phyloP scores from a whole-genome alignment of 352 stramenopile genomes.

The Phytophthora aleatoria region DNA sequence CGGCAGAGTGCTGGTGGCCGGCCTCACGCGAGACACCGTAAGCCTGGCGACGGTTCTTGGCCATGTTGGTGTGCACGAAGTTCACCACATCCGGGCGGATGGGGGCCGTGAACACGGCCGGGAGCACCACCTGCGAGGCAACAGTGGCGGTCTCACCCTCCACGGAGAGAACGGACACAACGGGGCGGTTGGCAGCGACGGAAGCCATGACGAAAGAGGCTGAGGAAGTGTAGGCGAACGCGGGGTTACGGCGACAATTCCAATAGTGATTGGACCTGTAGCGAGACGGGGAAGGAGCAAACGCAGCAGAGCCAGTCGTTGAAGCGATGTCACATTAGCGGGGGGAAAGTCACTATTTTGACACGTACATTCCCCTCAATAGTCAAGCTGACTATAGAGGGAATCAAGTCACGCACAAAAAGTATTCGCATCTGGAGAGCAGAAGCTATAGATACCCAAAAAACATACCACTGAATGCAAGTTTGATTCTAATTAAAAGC shows the following conservation, averaged over 20 bases:
- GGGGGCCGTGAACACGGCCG: slow-evolving; percentile 96
- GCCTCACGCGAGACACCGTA: slow-evolving; percentile 97
- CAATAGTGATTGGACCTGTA: slow-evolving; percentile 42
- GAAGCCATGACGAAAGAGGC: slow-evolving; percentile 66
- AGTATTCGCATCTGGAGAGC: no score
- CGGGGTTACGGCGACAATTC: slow-evolving; percentile 58
- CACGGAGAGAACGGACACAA: slow-evolving; percentile 95
- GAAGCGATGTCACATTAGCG: slow-evolving; percentile 1
- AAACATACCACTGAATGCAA: no score
- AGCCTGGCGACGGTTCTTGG: slow-evolving; percentile 99
- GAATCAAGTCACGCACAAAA: no score
- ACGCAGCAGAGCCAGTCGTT: slow-evolving; percentile 23
- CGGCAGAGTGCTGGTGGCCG: slow-evolving; percentile 96
- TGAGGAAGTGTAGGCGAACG: slow-evolving; percentile 57
- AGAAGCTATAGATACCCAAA: no score
- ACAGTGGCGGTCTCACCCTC: slow-evolving; percentile 84
- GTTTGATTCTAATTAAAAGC: not conserved
- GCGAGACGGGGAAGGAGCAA: not conserved
- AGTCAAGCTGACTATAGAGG: no score
- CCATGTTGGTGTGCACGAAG: slow-evolving; percentile 99
- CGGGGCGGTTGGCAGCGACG: slow-evolving; percentile 93
- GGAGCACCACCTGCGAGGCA: slow-evolving; percentile 90
- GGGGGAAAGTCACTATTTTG: not conserved
- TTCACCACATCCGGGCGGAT: slow-evolving; percentile 99
- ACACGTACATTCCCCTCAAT: no score